A percentile compares a stretch with the other conserved stretches of the same genome.
Conservation (phyloP, 2,329 filamentous ascomycete species). For the Colletotrichum cuscutae region DNA sequence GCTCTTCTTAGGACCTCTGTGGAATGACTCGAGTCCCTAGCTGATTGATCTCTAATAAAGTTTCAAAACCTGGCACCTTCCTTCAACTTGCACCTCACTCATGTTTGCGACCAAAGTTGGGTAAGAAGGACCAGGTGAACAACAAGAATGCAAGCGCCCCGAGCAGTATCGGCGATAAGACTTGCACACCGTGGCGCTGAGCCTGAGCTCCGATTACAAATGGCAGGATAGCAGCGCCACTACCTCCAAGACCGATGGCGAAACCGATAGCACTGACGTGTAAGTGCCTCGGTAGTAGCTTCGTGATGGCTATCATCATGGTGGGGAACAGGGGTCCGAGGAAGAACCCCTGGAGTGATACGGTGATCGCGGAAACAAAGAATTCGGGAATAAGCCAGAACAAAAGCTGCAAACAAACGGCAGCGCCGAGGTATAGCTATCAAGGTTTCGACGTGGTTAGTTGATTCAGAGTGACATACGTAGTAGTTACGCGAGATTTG, state of each 20-base stretch:
- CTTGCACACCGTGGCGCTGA: conserved; percentile 63
- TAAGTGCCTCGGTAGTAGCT: conserved; percentile 74
- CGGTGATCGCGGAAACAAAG: conserved; percentile 77
- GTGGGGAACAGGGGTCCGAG: conserved; percentile 81
- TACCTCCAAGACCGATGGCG: conserved; percentile 78
- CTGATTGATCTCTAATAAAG: no score
- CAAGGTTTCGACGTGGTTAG: neutral
- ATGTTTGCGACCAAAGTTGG: conserved; percentile 51
- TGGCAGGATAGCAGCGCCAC: conserved; percentile 75
- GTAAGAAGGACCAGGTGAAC: conserved; percentile 58
- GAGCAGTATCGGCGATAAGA: conserved; percentile 66
- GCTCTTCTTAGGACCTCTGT: no score
- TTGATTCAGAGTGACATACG: neutral
- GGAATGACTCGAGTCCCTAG: no score
- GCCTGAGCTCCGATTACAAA: conserved; percentile 76
- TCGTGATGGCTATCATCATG: conserved; percentile 76
- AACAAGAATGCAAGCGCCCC: conserved; percentile 57
- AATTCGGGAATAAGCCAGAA: conserved; percentile 86
- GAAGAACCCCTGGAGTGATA: conserved; percentile 80
- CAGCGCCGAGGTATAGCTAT: conserved; percentile 70
- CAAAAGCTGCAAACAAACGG: conserved; percentile 74
- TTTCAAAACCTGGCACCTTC: no score
- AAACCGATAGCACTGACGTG: conserved; percentile 84
- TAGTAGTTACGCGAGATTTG: neutral
- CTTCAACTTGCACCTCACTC: conserved; percentile 36